phyloP scores from a whole-genome alignment of 1,139 yeast genomes.

The Chernovozyma aurita region DNA sequence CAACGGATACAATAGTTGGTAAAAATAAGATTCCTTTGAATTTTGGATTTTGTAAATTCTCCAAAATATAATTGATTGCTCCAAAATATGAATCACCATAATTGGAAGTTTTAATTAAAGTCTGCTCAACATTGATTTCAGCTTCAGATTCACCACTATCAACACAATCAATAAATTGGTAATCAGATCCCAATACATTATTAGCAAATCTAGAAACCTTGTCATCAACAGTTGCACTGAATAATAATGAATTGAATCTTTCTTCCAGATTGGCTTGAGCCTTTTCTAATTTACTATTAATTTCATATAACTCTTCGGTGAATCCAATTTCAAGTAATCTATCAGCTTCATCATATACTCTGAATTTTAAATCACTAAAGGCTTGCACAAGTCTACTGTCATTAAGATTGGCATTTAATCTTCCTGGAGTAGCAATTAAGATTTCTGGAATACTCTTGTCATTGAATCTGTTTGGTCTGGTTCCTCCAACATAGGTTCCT shows the following conservation, averaged over 20 bases:
- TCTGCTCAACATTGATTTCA: constrained; percentile 73
- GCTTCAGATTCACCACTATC: constrained; percentile 73
- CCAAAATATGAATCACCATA: constrained; percentile 50
- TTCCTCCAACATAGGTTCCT: constrained; percentile 38
- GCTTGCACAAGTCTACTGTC: constrained; percentile 39
- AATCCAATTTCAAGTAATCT: constrained; percentile 76
- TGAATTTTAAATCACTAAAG: constrained; percentile 53
- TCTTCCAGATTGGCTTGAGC: constrained; percentile 21
- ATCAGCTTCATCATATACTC: constrained; percentile 89
- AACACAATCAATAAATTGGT: constrained; percentile 71
- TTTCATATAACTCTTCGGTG: constrained; percentile 54
- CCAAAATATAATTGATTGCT: constrained; percentile 44
- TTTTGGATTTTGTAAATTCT: constrained; percentile 21
- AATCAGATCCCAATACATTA: constrained; percentile 58
- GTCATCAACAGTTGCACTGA: constrained; percentile 83
- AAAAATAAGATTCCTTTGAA: constrained; percentile 80
- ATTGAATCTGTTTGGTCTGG: constrained; percentile 14
- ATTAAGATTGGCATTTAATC: constrained; percentile 61
- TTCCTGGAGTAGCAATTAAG: constrained; percentile 88
- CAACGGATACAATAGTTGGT: constrained; percentile 72
- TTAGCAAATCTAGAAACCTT: constrained; percentile 64
- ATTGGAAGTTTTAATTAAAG: constrained; percentile 46
- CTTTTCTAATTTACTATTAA: constrained; percentile 44
- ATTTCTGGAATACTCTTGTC: constrained; percentile 30
- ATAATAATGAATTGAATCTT: constrained; percentile 60